These are phyloP conservation scores for Coemansia sp. DNA, from an alignment of 192 early-diverging fungal genomes.

Conservation along the genomic window DNA sequence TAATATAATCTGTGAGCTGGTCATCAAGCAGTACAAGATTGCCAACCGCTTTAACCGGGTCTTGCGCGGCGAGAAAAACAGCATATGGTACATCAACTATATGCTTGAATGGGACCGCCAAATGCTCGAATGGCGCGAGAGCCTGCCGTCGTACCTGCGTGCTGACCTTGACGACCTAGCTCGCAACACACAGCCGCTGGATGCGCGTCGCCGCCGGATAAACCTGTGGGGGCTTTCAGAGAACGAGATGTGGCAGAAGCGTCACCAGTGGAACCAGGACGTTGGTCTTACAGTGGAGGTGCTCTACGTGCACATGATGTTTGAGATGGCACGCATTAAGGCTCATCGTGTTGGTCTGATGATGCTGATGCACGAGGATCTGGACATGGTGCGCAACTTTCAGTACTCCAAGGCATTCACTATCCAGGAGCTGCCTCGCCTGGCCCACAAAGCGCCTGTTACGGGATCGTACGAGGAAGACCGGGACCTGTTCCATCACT, in stretches of 20 bases:
- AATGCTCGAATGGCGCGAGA: slow-evolving; percentile 50
- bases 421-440: slow-evolving; percentile 28
- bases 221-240: slow-evolving; percentile 50
- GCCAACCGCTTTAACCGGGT: slow-evolving; percentile 52
- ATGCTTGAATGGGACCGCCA: slow-evolving; percentile 55
- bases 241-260: slow-evolving; percentile 53
- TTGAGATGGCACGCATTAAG: slow-evolving; percentile 48
- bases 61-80: slow-evolving; percentile 44
- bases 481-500: slow-evolving; percentile 26
- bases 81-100: slow-evolving; percentile 40
- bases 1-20: slow-evolving; percentile 46
- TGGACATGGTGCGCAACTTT: slow-evolving; percentile 56
- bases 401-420: slow-evolving; percentile 46
- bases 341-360: slow-evolving; percentile 51
- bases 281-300: slow-evolving; percentile 48
- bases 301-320: slow-evolving; percentile 51
- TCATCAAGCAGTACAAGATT: slow-evolving; percentile 50
- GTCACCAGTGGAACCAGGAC: slow-evolving; percentile 54
- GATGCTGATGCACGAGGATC: slow-evolving; percentile 48
- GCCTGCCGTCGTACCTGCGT: slow-evolving; percentile 34
- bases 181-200: slow-evolving; percentile 45
- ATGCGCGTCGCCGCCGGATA: slow-evolving; percentile 39
- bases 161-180: slow-evolving; percentile 39
- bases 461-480: slow-evolving; percentile 29
- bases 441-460: slow-evolving; percentile 15